Base-by-base conservation (phyloP, 768 basidiomycete genomes). In the Cantharellus anzutake region DNA sequence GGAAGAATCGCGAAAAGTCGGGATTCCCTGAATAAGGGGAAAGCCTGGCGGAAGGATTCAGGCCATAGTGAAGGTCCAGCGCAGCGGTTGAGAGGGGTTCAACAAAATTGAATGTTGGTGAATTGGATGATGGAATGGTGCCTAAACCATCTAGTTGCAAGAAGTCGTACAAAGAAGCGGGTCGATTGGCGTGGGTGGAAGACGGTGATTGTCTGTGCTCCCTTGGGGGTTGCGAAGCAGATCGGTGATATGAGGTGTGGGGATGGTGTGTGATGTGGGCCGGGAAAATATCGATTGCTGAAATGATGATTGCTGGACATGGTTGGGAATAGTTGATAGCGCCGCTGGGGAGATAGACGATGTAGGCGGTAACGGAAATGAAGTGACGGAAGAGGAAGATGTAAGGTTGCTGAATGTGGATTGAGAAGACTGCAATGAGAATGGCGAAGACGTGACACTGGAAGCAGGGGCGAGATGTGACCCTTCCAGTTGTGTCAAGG, bases 11-110 rank as follows among this genome's bases (percentile, higher is more conserved):
- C 20, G 20, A 29, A 29, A 29, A 29, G 20, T 29, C 20, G 20
- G 20, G 20, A 29, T 29, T 29, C 20, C 20, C 20, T 29, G 20
- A 29, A 29, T 29, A 29, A 29, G 20, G 20, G 20, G 20, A 29
- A 29, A 29, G 20, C 20, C 20, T 29, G 20, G 20, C 20, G 20
- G 20, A 29, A 29, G 20, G 20, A 29, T 29, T 29, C 20, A 29
- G 50, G 5, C 51, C 59, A 20, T 60, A 52, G 16, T 52, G 51
- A 29, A 60, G 37, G 48, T 60, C 59, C 42, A 60, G 53, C 16
- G 59, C 59, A 41, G 51, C 59, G 11, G 59, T 60, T 11, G 52
- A 55, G 7, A 55, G 52, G 38, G 52, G 52, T 37, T 55, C 52
- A 7, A 37, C 35, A 29, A 29, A 29, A 29, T 29, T 29, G 52